phyloP scores from a whole-genome alignment of 352 stramenopile genomes.

The Elongisporangium senticosum region DNA sequence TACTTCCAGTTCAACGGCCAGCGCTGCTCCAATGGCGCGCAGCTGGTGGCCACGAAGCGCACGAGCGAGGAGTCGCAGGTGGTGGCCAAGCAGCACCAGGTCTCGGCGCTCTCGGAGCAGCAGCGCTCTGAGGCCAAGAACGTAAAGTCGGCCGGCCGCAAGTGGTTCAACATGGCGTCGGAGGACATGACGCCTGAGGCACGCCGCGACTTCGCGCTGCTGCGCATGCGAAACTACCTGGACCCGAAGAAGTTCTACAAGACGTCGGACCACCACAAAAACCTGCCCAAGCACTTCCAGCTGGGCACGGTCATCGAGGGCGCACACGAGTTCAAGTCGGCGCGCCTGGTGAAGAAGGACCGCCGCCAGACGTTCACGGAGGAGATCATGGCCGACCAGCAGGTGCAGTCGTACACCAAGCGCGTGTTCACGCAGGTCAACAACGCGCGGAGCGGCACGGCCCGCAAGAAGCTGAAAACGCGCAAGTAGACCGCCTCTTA shows the following conservation, averaged over 20 bases:
- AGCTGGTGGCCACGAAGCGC: conserved; percentile 36
- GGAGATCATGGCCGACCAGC: conserved; percentile 91
- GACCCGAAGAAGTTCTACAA: conserved; percentile 98
- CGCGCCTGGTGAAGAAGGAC: conserved; percentile 90
- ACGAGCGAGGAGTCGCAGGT: conserved; percentile 41
- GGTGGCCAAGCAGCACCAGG: conserved; percentile 30
- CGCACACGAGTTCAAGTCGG: conserved; percentile 85
- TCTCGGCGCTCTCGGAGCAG: conserved; percentile 31
- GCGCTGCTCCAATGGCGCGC: conserved; percentile 24
- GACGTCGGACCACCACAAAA: conserved; percentile 78
- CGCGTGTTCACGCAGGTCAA: conserved; percentile 80
- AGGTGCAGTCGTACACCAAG: conserved; percentile 82
- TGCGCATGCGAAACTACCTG: conserved; percentile 94
- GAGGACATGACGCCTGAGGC: conserved; percentile 86
- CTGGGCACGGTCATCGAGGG: conserved; percentile 91
- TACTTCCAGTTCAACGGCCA: conserved; percentile 44
- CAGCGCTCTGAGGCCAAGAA: conserved; percentile 48
- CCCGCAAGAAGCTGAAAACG: conserved; percentile 53
- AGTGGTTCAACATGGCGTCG: conserved; percentile 92
- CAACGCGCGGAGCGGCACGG: conserved; percentile 27
- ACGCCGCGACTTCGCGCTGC: conserved; percentile 87
- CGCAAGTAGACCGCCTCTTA: conserved; percentile 1
- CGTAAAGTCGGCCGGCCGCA: conserved; percentile 53
- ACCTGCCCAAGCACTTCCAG: conserved; percentile 88
- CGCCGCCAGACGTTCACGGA: conserved; percentile 91